Percentiles rank a stretch among this genome's conserved stretches.
These are phyloP conservation scores for Entomortierella parvispora DNA, from an alignment of 192 early-diverging fungal species.

Conservation along the genomic window DNA sequence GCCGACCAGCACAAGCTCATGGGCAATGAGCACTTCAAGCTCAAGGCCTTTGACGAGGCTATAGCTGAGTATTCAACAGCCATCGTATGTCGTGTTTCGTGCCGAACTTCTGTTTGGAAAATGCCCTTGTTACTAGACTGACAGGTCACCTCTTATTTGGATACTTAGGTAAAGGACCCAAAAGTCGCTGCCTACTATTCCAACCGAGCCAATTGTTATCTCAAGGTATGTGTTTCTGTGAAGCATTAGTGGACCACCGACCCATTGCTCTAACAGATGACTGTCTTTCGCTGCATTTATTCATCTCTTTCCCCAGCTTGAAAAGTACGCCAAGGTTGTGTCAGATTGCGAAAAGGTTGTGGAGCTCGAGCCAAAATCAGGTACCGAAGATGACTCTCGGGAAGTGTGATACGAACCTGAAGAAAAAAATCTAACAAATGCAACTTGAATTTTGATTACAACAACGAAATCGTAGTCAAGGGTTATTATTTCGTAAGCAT, in stretches of 20 bases:
- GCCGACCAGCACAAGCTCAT: constrained; percentile 65
- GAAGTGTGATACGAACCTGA: background rate
- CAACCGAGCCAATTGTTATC: constrained; percentile 83
- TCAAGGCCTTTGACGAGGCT: constrained; percentile 69
- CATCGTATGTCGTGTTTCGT: constrained; percentile 61
- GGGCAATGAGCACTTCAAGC: constrained; percentile 71
- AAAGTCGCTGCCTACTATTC: constrained; percentile 76
- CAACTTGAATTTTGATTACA: no score
- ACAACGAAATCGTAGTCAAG: constrained; percentile 58
- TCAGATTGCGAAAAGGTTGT: constrained; percentile 74
- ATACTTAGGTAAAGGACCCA: constrained; percentile 67
- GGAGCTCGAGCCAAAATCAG: constrained; percentile 69
- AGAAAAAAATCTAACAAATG: background rate
- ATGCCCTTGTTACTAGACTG: background rate
- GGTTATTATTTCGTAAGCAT: constrained; percentile 72
- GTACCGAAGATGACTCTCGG: constrained; percentile 53
- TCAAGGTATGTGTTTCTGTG: constrained; percentile 52
- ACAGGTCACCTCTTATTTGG: background rate
- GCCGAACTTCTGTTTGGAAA: background rate
- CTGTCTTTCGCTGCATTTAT: background rate
- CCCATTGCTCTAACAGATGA: no score
- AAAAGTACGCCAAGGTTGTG: constrained; percentile 63
- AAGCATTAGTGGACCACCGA: background rate
- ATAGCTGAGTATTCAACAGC: constrained; percentile 80
- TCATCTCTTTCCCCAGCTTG: constrained; percentile 50